Conservation (phyloP, 2,329 filamentous ascomycete species). For the Ophiostoma piceae region DNA sequence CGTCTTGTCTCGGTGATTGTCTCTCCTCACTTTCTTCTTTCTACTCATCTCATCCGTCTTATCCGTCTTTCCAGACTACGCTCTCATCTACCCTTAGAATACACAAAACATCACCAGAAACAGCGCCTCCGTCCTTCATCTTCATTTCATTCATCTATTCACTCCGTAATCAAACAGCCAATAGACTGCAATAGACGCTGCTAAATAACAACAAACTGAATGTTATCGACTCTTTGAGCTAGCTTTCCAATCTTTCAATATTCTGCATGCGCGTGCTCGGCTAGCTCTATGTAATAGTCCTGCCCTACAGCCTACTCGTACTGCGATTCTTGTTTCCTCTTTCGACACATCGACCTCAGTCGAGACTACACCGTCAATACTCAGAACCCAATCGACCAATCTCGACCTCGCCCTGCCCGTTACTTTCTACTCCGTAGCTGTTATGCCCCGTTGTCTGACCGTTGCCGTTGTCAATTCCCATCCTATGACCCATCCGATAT, state of each 20-base stretch:
- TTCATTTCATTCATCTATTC: not conserved
- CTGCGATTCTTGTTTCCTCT: not conserved
- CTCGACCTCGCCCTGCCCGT: not conserved
- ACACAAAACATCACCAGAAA: not conserved
- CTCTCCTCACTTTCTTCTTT: not conserved
- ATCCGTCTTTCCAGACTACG: not conserved
- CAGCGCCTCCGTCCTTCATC: not conserved
- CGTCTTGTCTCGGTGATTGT: not conserved
- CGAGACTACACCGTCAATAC: not conserved
- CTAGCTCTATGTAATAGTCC: not conserved
- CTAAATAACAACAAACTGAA: not conserved
- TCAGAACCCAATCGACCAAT: slow-evolving; percentile 5
- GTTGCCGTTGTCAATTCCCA: not conserved
- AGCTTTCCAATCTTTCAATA: not conserved
- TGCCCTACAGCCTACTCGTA: not conserved
- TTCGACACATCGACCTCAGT: not conserved
- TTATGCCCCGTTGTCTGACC: not conserved
- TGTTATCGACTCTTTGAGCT: not conserved
- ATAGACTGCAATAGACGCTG: not conserved
- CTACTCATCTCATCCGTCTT: not conserved
- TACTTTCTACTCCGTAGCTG: no score
- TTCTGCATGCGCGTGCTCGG: not conserved
- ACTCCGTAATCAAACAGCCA: not conserved
- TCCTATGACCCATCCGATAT: not conserved
- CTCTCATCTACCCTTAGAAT: not conserved